Percentiles rank a stretch among this genome's conserved stretches.
These are phyloP conservation scores for Penicillium salamii DNA, from an alignment of 495 filamentous ascomycete genomes.

Conservation along the genomic window DNA sequence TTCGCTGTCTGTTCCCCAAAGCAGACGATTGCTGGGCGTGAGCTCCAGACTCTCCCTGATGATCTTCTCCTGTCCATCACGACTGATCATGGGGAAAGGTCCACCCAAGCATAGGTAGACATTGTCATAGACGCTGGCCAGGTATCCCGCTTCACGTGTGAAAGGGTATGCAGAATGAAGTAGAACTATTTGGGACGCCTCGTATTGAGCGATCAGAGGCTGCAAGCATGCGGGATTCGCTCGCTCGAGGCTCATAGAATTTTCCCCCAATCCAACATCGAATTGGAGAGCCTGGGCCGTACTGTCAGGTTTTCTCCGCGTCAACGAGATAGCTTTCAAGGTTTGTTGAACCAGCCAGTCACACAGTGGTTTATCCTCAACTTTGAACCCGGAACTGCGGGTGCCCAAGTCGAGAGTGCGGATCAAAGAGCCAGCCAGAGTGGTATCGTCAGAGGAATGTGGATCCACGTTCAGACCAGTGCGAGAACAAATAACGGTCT, in stretches of 20 bases:
- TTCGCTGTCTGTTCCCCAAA: constrained; percentile 86
- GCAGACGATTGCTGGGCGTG: constrained; percentile 69
- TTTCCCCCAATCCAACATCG: constrained; percentile 84
- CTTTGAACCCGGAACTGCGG: constrained; percentile 39
- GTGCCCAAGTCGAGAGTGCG: constrained; percentile 25
- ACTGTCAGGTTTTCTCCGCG: constrained; percentile 15
- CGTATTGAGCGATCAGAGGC: constrained; percentile 65
- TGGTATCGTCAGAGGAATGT: constrained; percentile 25
- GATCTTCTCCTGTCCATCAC: constrained; percentile 72
- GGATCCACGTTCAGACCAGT: constrained; percentile 59
- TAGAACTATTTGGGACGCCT: constrained; percentile 70
- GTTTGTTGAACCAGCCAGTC: constrained; percentile 60
- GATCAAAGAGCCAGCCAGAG: constrained; percentile 30
- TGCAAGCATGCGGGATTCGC: constrained; percentile 80
- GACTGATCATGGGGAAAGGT: constrained; percentile 79
- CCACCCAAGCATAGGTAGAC: constrained; percentile 85
- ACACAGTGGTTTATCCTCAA: constrained; percentile 63
- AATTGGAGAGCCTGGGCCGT: constrained; percentile 76
- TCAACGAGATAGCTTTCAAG: constrained; percentile 30
- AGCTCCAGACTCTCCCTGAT: constrained; percentile 74
- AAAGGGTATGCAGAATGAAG: constrained; percentile 85
- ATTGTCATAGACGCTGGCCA: constrained; percentile 76
- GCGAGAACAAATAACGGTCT: constrained; percentile 81
- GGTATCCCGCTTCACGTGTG: constrained; percentile 77
- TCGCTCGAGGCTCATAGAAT: constrained; percentile 67